phyloP scores from a whole-genome alignment of 2,329 filamentous ascomycete species.

The Trichophyton simii region DNA sequence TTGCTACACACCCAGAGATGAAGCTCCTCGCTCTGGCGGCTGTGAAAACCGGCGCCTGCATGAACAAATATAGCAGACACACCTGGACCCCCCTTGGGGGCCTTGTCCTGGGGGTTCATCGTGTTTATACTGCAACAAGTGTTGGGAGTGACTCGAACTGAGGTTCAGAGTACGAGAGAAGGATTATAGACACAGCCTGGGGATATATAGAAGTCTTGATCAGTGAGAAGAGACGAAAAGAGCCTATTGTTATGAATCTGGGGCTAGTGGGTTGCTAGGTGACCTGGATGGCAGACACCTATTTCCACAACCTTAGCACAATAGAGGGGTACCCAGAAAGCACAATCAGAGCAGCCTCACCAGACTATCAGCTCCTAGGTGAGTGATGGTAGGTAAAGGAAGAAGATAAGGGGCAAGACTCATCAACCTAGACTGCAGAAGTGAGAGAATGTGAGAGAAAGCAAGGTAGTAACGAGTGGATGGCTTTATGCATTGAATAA shows the following conservation, averaged over 20 bases:
- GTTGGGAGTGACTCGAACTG: too few species aligned
- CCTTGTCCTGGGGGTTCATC: background rate
- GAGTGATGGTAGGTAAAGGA: background rate
- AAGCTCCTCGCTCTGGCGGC: slow-evolving; percentile 65
- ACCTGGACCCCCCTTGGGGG: slow-evolving; percentile 29
- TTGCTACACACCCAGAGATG: slow-evolving; percentile 80
- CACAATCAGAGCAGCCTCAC: background rate
- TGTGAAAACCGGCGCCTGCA: slow-evolving; percentile 90
- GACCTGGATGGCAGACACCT: background rate
- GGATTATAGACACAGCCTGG: background rate
- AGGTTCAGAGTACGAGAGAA: background rate
- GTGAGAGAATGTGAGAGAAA: background rate
- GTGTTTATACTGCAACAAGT: background rate
- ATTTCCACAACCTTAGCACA: background rate
- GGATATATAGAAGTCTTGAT: background rate
- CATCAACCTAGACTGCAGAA: background rate
- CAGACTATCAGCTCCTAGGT: background rate
- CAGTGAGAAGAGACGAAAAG: background rate
- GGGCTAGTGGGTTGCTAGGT: background rate
- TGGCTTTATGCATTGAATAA: background rate
- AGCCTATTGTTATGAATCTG: background rate
- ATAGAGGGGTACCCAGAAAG: background rate
- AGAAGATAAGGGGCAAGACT: background rate
- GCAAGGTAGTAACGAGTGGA: background rate
- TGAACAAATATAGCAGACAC: slow-evolving; percentile 82